phyloP scores from a whole-genome alignment of 192 early-diverging fungal species.

The Coemansia sp. region DNA sequence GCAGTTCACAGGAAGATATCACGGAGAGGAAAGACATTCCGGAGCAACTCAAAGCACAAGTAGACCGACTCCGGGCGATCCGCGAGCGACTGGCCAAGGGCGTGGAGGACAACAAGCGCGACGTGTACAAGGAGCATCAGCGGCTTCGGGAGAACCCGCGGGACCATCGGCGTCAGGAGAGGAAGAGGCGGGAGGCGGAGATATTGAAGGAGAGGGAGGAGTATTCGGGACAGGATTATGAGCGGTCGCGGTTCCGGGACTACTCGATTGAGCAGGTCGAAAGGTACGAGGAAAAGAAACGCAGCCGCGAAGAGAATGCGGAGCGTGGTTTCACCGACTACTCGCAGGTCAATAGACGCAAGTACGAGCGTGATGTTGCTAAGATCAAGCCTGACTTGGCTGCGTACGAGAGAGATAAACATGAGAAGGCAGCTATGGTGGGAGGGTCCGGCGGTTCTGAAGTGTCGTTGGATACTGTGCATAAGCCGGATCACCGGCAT shows the following conservation, averaged over 20 bases:
- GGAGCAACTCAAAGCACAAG: constrained; percentile 21
- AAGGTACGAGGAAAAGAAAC: constrained; percentile 72
- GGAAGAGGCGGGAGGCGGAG: constrained; percentile 72
- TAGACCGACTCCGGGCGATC: constrained; percentile 28
- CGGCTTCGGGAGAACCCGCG: constrained; percentile 66
- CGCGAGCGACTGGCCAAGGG: constrained; percentile 29
- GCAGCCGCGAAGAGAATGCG: constrained; percentile 44
- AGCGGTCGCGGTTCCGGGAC: constrained; percentile 76
- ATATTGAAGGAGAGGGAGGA: constrained; percentile 62
- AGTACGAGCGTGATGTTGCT: constrained; percentile 78
- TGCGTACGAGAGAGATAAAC: constrained; percentile 71
- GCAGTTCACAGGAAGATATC: constrained; percentile 23
- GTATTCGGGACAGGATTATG: constrained; percentile 79
- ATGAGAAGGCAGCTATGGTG: background rate
- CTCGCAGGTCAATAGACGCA: constrained; percentile 81
- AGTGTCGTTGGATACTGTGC: constrained; percentile 27
- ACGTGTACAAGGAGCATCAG: constrained; percentile 76
- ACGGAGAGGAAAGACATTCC: constrained; percentile 44
- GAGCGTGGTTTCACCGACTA: constrained; percentile 88
- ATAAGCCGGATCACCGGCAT: constrained; percentile 63
- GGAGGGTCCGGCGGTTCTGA: constrained; percentile 33
- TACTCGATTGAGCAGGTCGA: constrained; percentile 89
- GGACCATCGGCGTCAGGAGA: constrained; percentile 64
- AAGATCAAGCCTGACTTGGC: constrained; percentile 84
- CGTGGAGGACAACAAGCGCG: constrained; percentile 67